Base-by-base conservation (phyloP, 805 yeast species). In the Candida sonorensis region DNA sequence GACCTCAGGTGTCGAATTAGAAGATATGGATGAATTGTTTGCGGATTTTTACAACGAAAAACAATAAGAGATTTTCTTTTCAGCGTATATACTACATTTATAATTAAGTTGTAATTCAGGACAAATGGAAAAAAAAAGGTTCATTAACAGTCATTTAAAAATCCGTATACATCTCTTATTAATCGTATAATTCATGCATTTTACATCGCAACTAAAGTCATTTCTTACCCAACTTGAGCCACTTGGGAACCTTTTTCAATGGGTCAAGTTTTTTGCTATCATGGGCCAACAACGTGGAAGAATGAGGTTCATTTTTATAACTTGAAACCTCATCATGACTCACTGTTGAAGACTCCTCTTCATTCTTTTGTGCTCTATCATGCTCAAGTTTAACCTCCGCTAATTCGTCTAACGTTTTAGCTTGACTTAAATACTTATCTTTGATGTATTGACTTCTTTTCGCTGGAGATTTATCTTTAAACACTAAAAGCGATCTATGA, bases 1-100 rank as follows among this genome's bases (percentile, higher is more conserved):
- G 41, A 71, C 77, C 11, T 63, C 69, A 37, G 77, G 77, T 11
- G 62, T 71, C 31, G 60, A 62, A 28, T 61, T 71, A 37, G 77
- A 70, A 41, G 75, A 70, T 34, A 70, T 70, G 75, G 75, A 73
- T 16, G 60, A 68, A n/a, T 65, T 72, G 16, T 72, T 72, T 26
- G 46, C 46, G 15, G 48, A 45, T 19, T 47, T 47, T 27, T 40
- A 30, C 27, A 23, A 20, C 2, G 26, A 35, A 16, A 33, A 31
- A 29, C 4, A 17, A 30, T 12, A 15, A 14, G n/a, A 15, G 8
- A 16, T 18, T 15, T n/a, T 21, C 11, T 7, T 17, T 1, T 23
- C n/a, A n/a, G n/a, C n/a, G n/a, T n/a, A n/a, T n/a, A n/a, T n/a
- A n/a, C n/a, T n/a, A n/a, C n/a, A n/a, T n/a, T n/a, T n/a, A n/a